Conservation (phyloP, 306 rosid species). For the Corylus americana region DNA sequence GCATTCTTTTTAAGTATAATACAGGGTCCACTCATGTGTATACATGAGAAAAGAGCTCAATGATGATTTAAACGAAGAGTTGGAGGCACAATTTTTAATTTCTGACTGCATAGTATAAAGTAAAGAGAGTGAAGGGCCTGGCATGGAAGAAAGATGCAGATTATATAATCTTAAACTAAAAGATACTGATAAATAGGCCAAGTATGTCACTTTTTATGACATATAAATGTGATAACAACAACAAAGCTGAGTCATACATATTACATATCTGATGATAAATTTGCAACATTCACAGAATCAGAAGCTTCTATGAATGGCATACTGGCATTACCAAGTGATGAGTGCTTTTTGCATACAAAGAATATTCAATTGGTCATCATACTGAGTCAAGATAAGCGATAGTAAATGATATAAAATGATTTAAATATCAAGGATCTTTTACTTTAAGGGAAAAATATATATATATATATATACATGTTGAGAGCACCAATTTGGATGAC, state of each 20-base stretch:
- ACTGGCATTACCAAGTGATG: not conserved
- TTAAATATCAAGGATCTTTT: not conserved
- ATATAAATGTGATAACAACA: not conserved
- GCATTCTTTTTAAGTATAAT: not conserved
- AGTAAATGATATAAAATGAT: not conserved
- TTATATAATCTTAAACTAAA: conserved; percentile 9
- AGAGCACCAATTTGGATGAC: conserved; percentile 12
- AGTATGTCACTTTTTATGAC: not conserved
- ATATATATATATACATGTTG: not conserved
- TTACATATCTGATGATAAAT: not conserved
- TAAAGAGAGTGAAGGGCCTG: not conserved
- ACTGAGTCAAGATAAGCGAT: not conserved
- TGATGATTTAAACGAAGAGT: not conserved
- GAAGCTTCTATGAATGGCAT: not conserved
- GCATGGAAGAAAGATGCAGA: conserved; percentile 10
- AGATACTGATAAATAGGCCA: not conserved
- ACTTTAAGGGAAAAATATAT: not conserved
- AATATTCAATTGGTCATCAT: not conserved
- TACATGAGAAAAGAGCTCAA: not conserved
- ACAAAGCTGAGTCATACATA: not conserved
- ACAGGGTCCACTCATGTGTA: not conserved
- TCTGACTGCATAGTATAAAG: not conserved
- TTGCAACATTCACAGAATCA: not conserved
- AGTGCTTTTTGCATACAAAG: not conserved
- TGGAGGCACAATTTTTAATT: not conserved